Evolutionary conservation across 1,139 yeast genomes (phyloP), one percentile per base, ranked within the genome.

Genomic region (Suhomyces guaymorum): DNA sequence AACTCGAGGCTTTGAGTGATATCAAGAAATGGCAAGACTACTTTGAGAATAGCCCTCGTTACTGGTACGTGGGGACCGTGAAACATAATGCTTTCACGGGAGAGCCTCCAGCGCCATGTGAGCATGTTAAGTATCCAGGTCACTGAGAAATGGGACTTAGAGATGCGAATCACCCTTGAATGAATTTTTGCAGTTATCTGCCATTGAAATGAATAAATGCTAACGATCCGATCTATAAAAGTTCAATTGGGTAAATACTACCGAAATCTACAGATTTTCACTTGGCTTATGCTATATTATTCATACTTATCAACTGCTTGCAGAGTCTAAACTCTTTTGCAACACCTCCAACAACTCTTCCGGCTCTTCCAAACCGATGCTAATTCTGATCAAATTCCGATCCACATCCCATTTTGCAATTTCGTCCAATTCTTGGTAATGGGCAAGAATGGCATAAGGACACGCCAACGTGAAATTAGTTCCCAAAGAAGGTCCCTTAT

Each of bases 401-500:
- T 87, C 96, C 18, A 92, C 89, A 3, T 95, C 97, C 80, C 87
- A 89, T 49, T 80, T 68, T 38, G 75, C 86, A 15, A 86, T 82
- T 57, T 83, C 90, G 42, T 87, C 95, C 40, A 89, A 64, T 56
- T 90, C 97, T 32, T 68, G 73, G 56, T 80, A 90, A 59, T 92
- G 97, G 0, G 97, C 97, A 42, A 92, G 70, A 30, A 92, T 76
- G 3, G 96, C 77, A 59, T 92, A 92, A 7, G 97, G 97, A 54
- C 95, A 88, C 4, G 88, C 90, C 50, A 90, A 69, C 0, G 97
- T 88, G 64, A 89, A 88, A 59, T 88, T 92, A 1, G 97, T 89
- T 4, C 97, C 97, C 48, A 92, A 71, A 12, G 95, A 85, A 4
- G 97, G 97, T 3, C 97, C 97, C 59, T 92, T 92, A 44, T 92